Evolutionary conservation across 345 rosid species (phyloP).

Genomic region (Eucalyptus curtisii): DNA sequence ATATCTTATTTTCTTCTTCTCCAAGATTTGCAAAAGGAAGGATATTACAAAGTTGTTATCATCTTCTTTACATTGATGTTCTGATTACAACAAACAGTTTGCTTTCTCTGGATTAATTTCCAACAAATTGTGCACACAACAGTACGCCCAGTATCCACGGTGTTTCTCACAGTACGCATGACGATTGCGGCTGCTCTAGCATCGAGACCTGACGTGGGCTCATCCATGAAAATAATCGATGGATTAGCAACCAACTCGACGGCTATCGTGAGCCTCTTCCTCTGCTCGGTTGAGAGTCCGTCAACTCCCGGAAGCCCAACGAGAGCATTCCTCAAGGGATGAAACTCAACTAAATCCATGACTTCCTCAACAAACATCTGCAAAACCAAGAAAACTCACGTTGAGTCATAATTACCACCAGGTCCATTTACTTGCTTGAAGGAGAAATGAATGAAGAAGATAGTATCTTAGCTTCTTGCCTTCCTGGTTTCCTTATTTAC

Average conservation of each 20-base stretch:
- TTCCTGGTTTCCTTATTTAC: background rate
- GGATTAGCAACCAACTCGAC: constrained; percentile 15
- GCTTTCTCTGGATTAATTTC: no score
- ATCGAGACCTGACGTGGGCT: constrained; percentile 11
- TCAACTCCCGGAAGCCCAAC: constrained; percentile 15
- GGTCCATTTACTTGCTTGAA: background rate
- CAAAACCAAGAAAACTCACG: background rate
- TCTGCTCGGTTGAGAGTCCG: constrained; percentile 10
- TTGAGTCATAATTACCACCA: background rate
- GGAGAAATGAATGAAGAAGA: background rate
- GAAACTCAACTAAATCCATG: constrained; percentile 12
- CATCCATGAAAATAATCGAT: constrained; percentile 12
- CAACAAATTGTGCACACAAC: constrained; percentile 14
- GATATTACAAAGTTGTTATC: no score
- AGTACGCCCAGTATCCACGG: constrained; percentile 8
- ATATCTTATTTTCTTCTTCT: no score
- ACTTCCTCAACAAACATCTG: constrained; percentile 18
- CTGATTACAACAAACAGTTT: no score
- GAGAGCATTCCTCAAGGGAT: constrained; percentile 4
- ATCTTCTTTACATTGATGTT: no score
- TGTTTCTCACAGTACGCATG: constrained; percentile 9
- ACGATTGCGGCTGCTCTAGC: constrained; percentile 13
- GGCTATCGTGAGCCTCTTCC: constrained; percentile 13
- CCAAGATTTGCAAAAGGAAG: no score
- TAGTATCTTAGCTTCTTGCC: background rate